A percentile compares a stretch with the other conserved stretches of the same genome.
These are phyloP conservation scores for Megacollybia marginata DNA, from an alignment of 768 basidiomycete species.

Conservation along the genomic window DNA sequence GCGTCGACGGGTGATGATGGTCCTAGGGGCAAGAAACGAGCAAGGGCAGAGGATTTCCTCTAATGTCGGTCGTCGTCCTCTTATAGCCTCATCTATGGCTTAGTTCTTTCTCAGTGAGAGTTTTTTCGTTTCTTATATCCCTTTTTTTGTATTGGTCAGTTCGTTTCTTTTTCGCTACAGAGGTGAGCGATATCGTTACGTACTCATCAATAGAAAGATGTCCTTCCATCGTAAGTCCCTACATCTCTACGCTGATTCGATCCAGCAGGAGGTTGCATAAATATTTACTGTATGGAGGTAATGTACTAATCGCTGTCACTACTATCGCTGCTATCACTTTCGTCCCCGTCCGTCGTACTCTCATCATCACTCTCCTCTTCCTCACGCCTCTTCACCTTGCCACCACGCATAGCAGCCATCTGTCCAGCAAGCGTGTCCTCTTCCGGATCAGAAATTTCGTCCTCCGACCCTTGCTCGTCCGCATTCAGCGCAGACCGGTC, in stretches of 20 bases:
- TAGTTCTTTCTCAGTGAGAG: too few species aligned
- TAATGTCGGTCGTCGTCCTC: constrained; percentile 17
- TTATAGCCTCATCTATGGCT: too few species aligned
- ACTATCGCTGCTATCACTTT: constrained; percentile 44
- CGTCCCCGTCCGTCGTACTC: constrained; percentile 44
- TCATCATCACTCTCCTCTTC: constrained; percentile 40
- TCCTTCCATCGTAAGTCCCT: too few species aligned
- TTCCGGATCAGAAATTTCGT: constrained; percentile 97
- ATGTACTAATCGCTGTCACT: constrained; percentile 38
- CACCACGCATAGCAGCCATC: constrained; percentile 95
- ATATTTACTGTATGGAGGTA: too few species aligned
- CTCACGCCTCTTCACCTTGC: constrained; percentile 61
- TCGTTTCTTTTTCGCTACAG: too few species aligned
- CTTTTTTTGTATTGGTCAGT: too few species aligned
- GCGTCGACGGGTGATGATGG: constrained; percentile 35
- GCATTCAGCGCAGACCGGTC: constrained; percentile 49
- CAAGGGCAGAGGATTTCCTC: constrained; percentile 81
- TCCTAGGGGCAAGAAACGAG: constrained; percentile 74
- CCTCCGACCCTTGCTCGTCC: constrained; percentile 61
- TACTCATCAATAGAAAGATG: too few species aligned
- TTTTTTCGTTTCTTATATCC: too few species aligned
- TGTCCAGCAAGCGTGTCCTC: constrained; percentile 96
- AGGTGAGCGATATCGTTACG: too few species aligned
- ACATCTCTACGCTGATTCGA: too few species aligned
- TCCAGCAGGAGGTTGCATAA: too few species aligned